phyloP scores from a whole-genome alignment of 768 basidiomycete genomes.

The Lactifluus pinguis region DNA sequence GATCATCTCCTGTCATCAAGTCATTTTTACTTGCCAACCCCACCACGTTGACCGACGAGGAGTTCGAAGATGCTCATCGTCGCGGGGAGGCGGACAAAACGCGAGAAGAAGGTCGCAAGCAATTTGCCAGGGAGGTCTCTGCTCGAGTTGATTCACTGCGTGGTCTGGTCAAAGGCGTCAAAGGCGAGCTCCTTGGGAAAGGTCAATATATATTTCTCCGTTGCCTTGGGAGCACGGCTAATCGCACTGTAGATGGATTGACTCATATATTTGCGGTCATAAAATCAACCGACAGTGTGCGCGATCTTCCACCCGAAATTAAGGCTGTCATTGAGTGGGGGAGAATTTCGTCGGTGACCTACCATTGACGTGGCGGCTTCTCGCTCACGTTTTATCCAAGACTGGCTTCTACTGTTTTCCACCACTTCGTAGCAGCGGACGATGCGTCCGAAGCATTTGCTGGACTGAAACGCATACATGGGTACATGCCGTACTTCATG shows the following conservation, averaged over 20 bases:
- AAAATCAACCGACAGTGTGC: conserved; percentile 67
- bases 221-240: not conserved
- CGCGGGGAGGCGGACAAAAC: conserved; percentile 85
- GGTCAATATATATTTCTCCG: conserved; percentile 32
- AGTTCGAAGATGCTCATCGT: conserved; percentile 65
- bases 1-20: conserved; percentile 75
- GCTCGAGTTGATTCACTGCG: conserved; percentile 78
- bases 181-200: conserved; percentile 88
- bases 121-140: conserved; percentile 82
- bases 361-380: not conserved
- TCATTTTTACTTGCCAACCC: conserved; percentile 80
- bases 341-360: conserved; percentile 74
- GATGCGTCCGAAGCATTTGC: conserved; percentile 84
- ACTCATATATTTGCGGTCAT: conserved; percentile 84
- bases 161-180: conserved; percentile 76
- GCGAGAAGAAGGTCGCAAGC: conserved; percentile 78
- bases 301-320: conserved; percentile 75
- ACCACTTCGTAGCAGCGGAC: conserved; percentile 89
- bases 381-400: conserved; percentile 32
- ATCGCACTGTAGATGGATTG: conserved; percentile 62
- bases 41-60: conserved; percentile 56
- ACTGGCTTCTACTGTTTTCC: conserved; percentile 92
- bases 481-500: conserved; percentile 96
- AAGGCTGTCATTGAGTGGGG: conserved; percentile 94
- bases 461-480: conserved; percentile 85